A percentile compares a stretch with the other conserved stretches of the same genome.
Conservation (phyloP, 2,329 filamentous ascomycete species). For the Pyrenochaeta sp. region DNA sequence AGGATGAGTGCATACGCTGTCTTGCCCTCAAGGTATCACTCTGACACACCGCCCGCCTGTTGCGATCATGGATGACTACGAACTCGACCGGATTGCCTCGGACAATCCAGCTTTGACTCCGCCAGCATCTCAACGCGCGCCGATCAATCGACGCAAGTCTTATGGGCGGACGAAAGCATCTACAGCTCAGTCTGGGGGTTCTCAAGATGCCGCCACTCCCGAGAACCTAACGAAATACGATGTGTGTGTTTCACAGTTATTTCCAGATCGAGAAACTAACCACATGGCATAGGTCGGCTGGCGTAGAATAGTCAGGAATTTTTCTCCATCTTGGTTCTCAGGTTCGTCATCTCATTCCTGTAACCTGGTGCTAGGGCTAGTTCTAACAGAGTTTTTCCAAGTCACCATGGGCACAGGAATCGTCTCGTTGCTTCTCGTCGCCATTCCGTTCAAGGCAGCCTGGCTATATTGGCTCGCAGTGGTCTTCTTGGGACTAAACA, state of each 20-base stretch:
- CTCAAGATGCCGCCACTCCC: constrained; percentile 2
- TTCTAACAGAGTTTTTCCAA: too few species aligned
- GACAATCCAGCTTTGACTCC: constrained; percentile 40
- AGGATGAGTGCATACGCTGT: background rate
- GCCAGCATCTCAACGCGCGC: constrained; percentile 26
- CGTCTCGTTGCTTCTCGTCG: constrained; percentile 68
- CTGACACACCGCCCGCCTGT: background rate
- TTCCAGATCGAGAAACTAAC: background rate
- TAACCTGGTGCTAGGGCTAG: too few species aligned
- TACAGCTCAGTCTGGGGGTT: constrained; percentile 7
- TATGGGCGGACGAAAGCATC: constrained; percentile 11
- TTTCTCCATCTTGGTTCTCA: constrained; percentile 49
- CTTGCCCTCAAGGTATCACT: background rate
- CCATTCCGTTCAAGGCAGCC: constrained; percentile 66
- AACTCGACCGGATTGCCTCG: constrained; percentile 35
- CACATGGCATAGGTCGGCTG: constrained; percentile 38
- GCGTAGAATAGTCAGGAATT: constrained; percentile 48
- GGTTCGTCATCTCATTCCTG: background rate
- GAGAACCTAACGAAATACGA: constrained; percentile 37
- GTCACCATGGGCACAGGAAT: constrained; percentile 71
- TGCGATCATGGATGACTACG: constrained; percentile 38
- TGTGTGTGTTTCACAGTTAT: constrained; percentile 13
- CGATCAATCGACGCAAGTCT: constrained; percentile 23
- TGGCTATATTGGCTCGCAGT: constrained; percentile 69
- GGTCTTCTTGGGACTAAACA: constrained; percentile 68